These are phyloP conservation scores for Silene noctiflora DNA, from an alignment of 179 eudicot species.

Conservation along the genomic window DNA sequence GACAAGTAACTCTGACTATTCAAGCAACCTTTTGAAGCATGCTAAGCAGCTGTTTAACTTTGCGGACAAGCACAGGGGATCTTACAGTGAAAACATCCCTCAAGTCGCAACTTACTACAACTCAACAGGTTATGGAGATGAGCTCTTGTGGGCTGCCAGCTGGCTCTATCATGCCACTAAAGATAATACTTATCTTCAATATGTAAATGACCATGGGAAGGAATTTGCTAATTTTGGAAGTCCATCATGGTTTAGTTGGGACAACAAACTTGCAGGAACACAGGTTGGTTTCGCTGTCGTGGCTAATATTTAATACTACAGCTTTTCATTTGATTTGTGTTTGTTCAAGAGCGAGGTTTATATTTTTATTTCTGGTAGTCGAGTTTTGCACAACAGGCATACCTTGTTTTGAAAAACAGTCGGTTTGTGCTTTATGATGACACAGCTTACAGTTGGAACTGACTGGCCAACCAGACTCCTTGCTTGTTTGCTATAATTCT, in stretches of 20 bases:
- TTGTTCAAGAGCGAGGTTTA: too few relatives aligned
- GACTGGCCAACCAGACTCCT: too few relatives aligned
- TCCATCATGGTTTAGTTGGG: slow-evolving; percentile 99
- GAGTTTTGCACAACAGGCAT: too few relatives aligned
- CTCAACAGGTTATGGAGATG: slow-evolving; percentile 90
- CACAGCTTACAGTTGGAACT: too few relatives aligned
- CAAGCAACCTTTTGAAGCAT: slow-evolving; percentile 65
- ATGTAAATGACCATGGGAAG: slow-evolving; percentile 65
- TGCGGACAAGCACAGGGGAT: slow-evolving; percentile 66
- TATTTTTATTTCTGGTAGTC: too few relatives aligned
- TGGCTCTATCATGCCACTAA: slow-evolving; percentile 97
- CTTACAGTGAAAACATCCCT: slow-evolving; percentile 74
- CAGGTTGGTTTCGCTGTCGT: slow-evolving; percentile 47
- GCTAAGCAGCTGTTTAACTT: slow-evolving; percentile 74
- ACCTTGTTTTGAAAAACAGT: too few relatives aligned
- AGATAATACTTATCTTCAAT: slow-evolving; percentile 54
- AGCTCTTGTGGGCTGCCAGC: slow-evolving; percentile 96
- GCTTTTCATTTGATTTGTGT: too few relatives aligned
- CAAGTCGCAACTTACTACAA: slow-evolving; percentile 73
- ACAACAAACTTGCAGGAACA: slow-evolving; percentile 79
- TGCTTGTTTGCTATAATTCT: too few relatives aligned
- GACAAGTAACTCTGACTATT: slow-evolving; percentile 48
- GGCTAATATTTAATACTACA: too few relatives aligned
- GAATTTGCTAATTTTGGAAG: slow-evolving; percentile 60
- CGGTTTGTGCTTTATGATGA: too few relatives aligned